Percentiles rank a stretch among this genome's conserved stretches.
Conservation (phyloP, 495 filamentous ascomycete species). For the Peziza echinospora region DNA sequence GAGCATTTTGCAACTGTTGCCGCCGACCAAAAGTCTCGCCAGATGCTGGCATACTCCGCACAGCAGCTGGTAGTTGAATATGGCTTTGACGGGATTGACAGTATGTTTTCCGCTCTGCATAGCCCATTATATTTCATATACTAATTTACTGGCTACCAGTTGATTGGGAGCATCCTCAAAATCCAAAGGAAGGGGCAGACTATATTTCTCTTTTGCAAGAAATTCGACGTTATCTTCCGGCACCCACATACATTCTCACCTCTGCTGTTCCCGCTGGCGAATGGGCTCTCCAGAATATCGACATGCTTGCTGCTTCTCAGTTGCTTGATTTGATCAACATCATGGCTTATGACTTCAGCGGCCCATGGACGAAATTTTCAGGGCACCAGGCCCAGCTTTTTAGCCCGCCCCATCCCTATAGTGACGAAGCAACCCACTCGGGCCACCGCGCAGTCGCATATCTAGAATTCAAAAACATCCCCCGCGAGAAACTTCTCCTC, state of each 20-base stretch:
- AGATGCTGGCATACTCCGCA: slow-evolving; percentile 54
- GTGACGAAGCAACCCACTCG: slow-evolving; percentile 32
- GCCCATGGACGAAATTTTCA: slow-evolving; percentile 44
- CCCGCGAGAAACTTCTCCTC: slow-evolving; percentile 50
- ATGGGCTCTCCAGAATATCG: slow-evolving; percentile 54
- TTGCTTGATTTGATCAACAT: slow-evolving; percentile 65
- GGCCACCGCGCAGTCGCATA: slow-evolving; percentile 45
- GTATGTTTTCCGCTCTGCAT: no score
- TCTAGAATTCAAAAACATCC: slow-evolving; percentile 41
- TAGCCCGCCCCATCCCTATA: slow-evolving; percentile 29
- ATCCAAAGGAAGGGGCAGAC: slow-evolving; percentile 44
- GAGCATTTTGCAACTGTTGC: slow-evolving; percentile 60
- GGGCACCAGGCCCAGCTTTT: slow-evolving; percentile 71
- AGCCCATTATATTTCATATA: no score
- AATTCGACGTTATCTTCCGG: slow-evolving; percentile 47
- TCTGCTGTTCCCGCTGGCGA: slow-evolving; percentile 61
- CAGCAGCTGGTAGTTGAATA: slow-evolving; percentile 49
- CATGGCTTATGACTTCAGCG: slow-evolving; percentile 76
- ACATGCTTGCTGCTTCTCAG: slow-evolving; percentile 38
- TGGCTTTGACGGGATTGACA: slow-evolving; percentile 67
- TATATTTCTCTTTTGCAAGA: slow-evolving; percentile 50
- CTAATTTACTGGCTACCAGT: no score
- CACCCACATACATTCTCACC: slow-evolving; percentile 53
- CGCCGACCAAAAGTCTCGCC: slow-evolving; percentile 32
- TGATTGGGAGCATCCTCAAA: slow-evolving; percentile 74